These are phyloP conservation scores for Blastobotrys aristatus DNA, from an alignment of 1,139 yeast species.

Conservation along the genomic window DNA sequence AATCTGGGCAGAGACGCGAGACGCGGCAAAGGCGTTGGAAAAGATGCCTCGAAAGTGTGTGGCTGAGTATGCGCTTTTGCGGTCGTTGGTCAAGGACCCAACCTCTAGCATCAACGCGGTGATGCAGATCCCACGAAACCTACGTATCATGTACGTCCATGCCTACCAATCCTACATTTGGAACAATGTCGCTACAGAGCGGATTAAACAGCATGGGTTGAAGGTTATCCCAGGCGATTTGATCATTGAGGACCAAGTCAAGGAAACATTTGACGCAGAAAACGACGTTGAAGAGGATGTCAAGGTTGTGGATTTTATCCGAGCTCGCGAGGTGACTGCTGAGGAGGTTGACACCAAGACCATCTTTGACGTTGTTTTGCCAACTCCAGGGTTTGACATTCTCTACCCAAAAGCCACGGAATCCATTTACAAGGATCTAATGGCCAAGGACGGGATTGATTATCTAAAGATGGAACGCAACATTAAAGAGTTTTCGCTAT, in stretches of 20 bases:
- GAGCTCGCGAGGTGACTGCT: conserved; percentile 67
- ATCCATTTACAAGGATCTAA: conserved; percentile 61
- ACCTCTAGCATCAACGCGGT: conserved; percentile 68
- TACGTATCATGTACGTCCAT: conserved; percentile 92
- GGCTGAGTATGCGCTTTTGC: conserved; percentile 75
- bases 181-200: conserved; percentile 79
- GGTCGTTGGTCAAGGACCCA: conserved; percentile 46
- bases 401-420: conserved; percentile 70
- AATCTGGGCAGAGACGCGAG: conserved; percentile 70
- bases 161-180: conserved; percentile 96
- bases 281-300: conserved; percentile 61
- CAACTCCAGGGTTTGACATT: conserved; percentile 92
- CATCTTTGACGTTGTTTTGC: conserved; percentile 81
- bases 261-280: conserved; percentile 26
- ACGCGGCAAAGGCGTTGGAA: conserved; percentile 59
- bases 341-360: conserved; percentile 67
- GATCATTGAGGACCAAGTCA: conserved; percentile 43
- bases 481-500: conserved; percentile 80
- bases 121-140: conserved; percentile 85
- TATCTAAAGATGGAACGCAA: conserved; percentile 81
- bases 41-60: conserved; percentile 82
- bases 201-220: conserved; percentile 68
- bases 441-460: conserved; percentile 78
- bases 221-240: conserved; percentile 78
- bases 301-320: conserved; percentile 46